phyloP scores from a whole-genome alignment of 2,329 filamentous ascomycete species.

The Colletotrichum karsti region DNA sequence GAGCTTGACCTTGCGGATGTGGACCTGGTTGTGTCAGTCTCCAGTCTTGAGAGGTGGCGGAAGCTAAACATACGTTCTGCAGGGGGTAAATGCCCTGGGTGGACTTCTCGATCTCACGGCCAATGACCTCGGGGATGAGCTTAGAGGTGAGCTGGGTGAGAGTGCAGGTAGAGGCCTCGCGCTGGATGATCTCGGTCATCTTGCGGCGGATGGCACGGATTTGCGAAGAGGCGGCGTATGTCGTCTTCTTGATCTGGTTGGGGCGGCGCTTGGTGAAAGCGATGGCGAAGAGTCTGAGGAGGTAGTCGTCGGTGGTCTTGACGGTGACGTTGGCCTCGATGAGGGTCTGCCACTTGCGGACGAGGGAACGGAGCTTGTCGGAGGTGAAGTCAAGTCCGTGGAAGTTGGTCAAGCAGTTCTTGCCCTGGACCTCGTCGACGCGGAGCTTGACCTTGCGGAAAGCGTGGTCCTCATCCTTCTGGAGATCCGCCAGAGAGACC shows the following conservation, averaged over 20 bases:
- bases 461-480: slow-evolving; percentile 99
- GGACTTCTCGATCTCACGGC: slow-evolving; percentile 99
- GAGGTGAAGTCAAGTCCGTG: slow-evolving; percentile 99
- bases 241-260: slow-evolving; percentile 99
- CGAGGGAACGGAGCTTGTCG: slow-evolving; percentile 98
- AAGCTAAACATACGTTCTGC: slow-evolving; percentile 80
- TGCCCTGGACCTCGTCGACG: slow-evolving; percentile 98
- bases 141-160: slow-evolving; percentile 97
- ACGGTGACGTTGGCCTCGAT: slow-evolving; percentile 99
- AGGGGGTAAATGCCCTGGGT: slow-evolving; percentile 99
- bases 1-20: slow-evolving; percentile 99
- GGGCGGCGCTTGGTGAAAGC: slow-evolving; percentile 99
- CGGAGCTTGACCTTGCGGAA: slow-evolving; percentile 99
- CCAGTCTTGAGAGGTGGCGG: neutral
- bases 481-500: slow-evolving; percentile 97
- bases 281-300: slow-evolving; percentile 98
- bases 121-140: slow-evolving; percentile 99
- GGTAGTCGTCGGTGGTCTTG: slow-evolving; percentile 99
- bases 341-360: slow-evolving; percentile 99
- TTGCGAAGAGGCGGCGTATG: slow-evolving; percentile 96
- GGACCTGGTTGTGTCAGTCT: slow-evolving; percentile 71
- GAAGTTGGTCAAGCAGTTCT: slow-evolving; percentile 99
- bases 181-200: slow-evolving; percentile 99
- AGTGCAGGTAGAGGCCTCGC: slow-evolving; percentile 93
- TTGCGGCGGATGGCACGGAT: slow-evolving; percentile 98